Base-by-base conservation (phyloP, 2,329 filamentous ascomycete genomes). In the Colletotrichum lupini region DNA sequence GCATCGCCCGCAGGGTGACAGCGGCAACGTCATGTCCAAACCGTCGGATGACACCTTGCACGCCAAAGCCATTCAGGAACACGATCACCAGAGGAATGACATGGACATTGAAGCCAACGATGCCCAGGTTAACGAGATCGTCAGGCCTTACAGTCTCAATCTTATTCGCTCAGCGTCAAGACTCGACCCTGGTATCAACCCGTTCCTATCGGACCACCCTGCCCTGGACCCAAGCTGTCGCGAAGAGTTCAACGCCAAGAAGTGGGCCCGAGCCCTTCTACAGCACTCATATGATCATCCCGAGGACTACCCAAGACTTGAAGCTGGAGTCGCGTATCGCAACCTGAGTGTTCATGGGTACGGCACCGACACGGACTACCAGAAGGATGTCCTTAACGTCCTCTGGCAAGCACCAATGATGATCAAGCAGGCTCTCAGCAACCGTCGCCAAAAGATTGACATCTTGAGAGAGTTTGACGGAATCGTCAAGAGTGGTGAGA, bases 401-500 rank as follows among this genome's bases (percentile, higher is more conserved):
- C 75, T 81, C 42, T 74, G 76, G 59, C 72, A 76, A 71, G 73
- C 75, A 16, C 71, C 77, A 3, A 65, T 76, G 12, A 75, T 77
- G 37, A 52, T 70, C 16, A 74, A 75, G 53, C 62, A 80, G 42
- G 72, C 74, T 64, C 73, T 81, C 9, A 72, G 76, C 37, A 70
- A 72, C 6, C 68, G 74, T 32, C 77, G 79, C n/a, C 77, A 76
- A 14, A 80, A 82, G 67, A 84, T 87, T 73, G 84, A 89, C 66
- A 90, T 90, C 74, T 79, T 90, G 52, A 80, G 81, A 57, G 81
- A 85, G 69, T 81, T 88, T 30, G 87, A 90, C 66, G 88, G 88
- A 19, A 66, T 89, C 0, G 84, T 90, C 3, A 81, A 87, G 72
- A 83, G 80, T 37, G 89, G 89, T 14, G 89, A 91, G 81, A 88